Evolutionary conservation across 1,139 yeast species (phyloP), one percentile per base, ranked within the genome.

Genomic region (Suhomyces panamericanus): DNA sequence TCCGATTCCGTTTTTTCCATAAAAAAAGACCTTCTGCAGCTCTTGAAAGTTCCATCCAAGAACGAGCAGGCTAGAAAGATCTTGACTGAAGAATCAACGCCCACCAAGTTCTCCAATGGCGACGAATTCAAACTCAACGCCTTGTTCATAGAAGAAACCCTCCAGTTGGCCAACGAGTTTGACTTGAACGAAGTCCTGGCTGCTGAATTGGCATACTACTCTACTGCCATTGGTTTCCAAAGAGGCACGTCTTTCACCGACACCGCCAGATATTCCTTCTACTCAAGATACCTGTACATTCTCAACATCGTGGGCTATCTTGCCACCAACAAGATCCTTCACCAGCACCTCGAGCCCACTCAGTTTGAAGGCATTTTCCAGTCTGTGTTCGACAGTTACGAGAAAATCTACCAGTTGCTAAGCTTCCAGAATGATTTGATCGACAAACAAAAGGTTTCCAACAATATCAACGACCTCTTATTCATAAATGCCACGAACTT

Each of bases 71-170:
- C 88, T 47, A 69, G 93, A 56, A 69, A 73, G 26, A 61, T 61
- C 39, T 61, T 89, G 32, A 50, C 60, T 28, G 66, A 63, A 42
- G 83, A 81, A 52, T 67, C 76, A 27, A 80, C 83, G 39, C 74
- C 77, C 22, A 67, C 85, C 11, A 65, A 62, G 15, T 69, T 88
- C 41, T 56, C 69, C 28, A 64, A 62, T 49, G 78, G 76, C 14
- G 91, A 85, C 49, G 90, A 85, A 51, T 72, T 85, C 46, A 73
- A 78, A 49, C 68, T 91, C 43, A 95, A 91, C 61, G 86, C 83
- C 34, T 56, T 59, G 24, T 74, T 73, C 47, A 53, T 70, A 51
- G 66, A 86, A 41, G 74, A 80, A 1, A 78, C 87, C 2, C 83
- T 90, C 1, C 76, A 83, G 42, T 68, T 87, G 38, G 67, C 78